Evolutionary conservation across 2,329 filamentous ascomycete genomes (phyloP), one percentile per base, ranked within the genome.

Genomic region (Alternaria postmessia): DNA sequence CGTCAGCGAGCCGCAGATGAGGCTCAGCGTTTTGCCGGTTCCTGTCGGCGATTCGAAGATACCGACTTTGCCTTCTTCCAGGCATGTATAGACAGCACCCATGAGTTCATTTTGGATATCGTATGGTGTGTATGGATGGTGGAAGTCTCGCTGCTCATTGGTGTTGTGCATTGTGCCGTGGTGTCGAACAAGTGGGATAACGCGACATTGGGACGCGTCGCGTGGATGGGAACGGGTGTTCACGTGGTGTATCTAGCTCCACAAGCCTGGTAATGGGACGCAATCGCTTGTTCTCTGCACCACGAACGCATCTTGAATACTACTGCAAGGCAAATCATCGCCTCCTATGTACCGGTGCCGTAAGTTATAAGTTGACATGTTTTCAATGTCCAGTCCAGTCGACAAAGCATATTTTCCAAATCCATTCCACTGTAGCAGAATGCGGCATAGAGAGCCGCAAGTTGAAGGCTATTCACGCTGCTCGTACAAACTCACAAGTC

Each of bases 11-110:
- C 90, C 91, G 75, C 94, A 97, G 64, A 97, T 95, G 28, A 97
- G 84, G 66, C 94, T 97, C 44, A 97, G 80, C 1, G 94, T 97
- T 85, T 97, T 97, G 44, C 94, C 94, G 84, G 88, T 91, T 77
- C 94, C 94, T 42, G 94, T 97, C n/a, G 94, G 94, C 46, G 92
- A 96, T 75, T 97, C 94, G 46, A 97, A 89, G 43, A 97, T 93
- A 30, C 92, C 94, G 47, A 97, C 84, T 72, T 94, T 92, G 8
- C 91, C 90, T 42, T 90, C 78, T 67, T 96, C 89, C 26, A 97
- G 86, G 61, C 93, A 92, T 51, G 87, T 81, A 74, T 96, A 97
- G 5, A 95, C 85, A 0, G 90, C 86, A 67, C 85, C 88, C 94
- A 97, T 97, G 74, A 97, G 96, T 67, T 94, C 83, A 44, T 90